Evolutionary conservation across 2,329 filamentous ascomycete genomes (phyloP).

Genomic region (Rachicladosporium sp.): DNA sequence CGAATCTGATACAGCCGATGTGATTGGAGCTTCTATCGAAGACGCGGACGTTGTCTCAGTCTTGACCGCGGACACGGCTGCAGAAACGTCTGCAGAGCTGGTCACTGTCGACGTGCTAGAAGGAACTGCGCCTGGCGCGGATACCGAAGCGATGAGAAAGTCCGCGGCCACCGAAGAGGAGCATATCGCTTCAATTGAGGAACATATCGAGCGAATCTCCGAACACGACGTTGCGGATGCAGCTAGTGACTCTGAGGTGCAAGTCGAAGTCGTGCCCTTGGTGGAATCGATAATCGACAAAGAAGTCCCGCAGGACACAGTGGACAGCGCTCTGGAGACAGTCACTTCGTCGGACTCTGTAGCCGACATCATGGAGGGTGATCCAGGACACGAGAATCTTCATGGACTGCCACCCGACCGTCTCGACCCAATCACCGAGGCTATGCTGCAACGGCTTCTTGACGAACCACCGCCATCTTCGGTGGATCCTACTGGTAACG

Average conservation of each 20-base stretch:
- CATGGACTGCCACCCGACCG: not conserved
- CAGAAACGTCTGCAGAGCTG: not conserved
- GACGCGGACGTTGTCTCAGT: not conserved
- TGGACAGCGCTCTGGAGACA: not conserved
- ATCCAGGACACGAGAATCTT: not conserved
- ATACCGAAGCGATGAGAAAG: constrained; percentile 5
- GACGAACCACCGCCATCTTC: constrained; percentile 1
- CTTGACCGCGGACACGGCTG: not conserved
- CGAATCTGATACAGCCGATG: not conserved
- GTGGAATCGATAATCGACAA: no score
- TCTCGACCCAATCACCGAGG: not conserved
- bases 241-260: no score
- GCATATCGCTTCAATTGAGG: not conserved
- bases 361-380: not conserved
- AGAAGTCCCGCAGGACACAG: no score
- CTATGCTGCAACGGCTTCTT: not conserved
- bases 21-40: constrained; percentile 1
- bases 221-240: no score
- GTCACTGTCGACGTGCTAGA: constrained; percentile 2
- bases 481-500: not conserved
- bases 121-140: constrained; percentile 1
- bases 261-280: no score
- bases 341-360: not conserved
- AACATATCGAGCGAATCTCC: no score
- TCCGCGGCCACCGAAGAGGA: not conserved